Evolutionary conservation across 2,329 filamentous ascomycete species (phyloP).

Genomic region (Myriangium duriaei): DNA sequence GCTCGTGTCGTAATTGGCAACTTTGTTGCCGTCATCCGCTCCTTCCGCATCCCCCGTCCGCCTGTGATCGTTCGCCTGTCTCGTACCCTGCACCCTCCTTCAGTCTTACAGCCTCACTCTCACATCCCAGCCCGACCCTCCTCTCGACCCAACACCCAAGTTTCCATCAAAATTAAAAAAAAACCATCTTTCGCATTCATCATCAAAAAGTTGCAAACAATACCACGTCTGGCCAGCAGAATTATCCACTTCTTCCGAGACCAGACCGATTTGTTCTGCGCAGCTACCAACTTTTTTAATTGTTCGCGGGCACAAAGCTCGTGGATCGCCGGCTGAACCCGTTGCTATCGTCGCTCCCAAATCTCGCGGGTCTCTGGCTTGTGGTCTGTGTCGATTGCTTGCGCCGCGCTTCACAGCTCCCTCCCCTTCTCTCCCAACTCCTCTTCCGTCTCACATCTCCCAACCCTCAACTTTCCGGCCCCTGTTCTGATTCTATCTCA

Average conservation of each 20-base stretch:
- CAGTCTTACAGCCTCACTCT: too few species aligned
- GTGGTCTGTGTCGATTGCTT: slow-evolving; percentile 4
- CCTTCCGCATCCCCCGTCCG: not conserved
- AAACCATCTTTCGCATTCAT: too few species aligned
- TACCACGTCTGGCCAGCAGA: too few species aligned
- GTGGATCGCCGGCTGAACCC: not conserved
- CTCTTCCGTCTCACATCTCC: not conserved
- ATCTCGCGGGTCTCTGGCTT: slow-evolving; percentile 4
- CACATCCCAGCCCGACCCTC: too few species aligned
- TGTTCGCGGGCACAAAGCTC: too few species aligned
- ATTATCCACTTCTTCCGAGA: too few species aligned
- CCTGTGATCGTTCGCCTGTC: not conserved
- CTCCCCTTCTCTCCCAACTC: slow-evolving; percentile 5
- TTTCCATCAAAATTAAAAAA: too few species aligned
- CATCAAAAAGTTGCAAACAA: too few species aligned
- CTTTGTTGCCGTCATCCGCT: not conserved
- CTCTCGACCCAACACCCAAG: too few species aligned
- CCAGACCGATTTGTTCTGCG: too few species aligned
- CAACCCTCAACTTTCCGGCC: not conserved
- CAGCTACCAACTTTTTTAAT: too few species aligned
- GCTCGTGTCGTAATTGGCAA: not conserved
- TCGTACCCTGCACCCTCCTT: not conserved
- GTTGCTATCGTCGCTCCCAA: slow-evolving; percentile 9
- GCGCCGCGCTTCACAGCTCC: slow-evolving; percentile 3
- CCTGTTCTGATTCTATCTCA: too few species aligned